Conservation (phyloP, 441 rosid genomes). For the Macaranga tanarius region DNA sequence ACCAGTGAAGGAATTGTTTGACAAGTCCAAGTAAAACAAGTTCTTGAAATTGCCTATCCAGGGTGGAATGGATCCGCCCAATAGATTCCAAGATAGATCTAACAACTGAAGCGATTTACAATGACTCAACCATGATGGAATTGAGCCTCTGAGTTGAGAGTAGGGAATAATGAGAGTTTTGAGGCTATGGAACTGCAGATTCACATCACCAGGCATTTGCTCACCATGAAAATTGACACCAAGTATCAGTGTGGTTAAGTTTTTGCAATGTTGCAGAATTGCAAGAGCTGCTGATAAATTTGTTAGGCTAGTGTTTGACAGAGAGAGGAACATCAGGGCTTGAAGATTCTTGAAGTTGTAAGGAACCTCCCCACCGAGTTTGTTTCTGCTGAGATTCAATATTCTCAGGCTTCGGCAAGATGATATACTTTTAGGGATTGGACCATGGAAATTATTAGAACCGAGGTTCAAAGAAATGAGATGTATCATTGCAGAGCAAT, state of each 20-base stretch:
- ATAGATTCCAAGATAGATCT: slow-evolving; percentile 9
- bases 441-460: slow-evolving; percentile 19
- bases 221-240: neutral
- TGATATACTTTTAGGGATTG: neutral
- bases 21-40: slow-evolving; percentile 22
- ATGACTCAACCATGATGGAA: slow-evolving; percentile 17
- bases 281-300: slow-evolving; percentile 19
- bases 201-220: slow-evolving; percentile 6
- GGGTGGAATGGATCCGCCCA: slow-evolving; percentile 4
- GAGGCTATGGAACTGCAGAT: slow-evolving; percentile 9
- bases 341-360: slow-evolving; percentile 17
- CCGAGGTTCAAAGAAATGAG: slow-evolving; percentile 1
- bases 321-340: neutral
- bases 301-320: neutral
- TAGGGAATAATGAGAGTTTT: neutral
- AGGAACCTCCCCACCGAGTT: slow-evolving; percentile 12
- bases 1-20: slow-evolving; percentile 16
- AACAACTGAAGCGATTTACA: slow-evolving; percentile 7
- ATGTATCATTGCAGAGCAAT: slow-evolving; percentile 21
- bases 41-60: slow-evolving; percentile 7
- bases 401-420: slow-evolving; percentile 4
- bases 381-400: slow-evolving; percentile 5
- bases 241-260: slow-evolving; percentile 10
- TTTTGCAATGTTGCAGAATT: slow-evolving; percentile 16
- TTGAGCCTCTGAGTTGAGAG: slow-evolving; percentile 12